Evolutionary conservation across 2,329 filamentous ascomycete genomes (phyloP), one percentile per base, ranked within the genome.

Genomic region (Saccharata proteae): DNA sequence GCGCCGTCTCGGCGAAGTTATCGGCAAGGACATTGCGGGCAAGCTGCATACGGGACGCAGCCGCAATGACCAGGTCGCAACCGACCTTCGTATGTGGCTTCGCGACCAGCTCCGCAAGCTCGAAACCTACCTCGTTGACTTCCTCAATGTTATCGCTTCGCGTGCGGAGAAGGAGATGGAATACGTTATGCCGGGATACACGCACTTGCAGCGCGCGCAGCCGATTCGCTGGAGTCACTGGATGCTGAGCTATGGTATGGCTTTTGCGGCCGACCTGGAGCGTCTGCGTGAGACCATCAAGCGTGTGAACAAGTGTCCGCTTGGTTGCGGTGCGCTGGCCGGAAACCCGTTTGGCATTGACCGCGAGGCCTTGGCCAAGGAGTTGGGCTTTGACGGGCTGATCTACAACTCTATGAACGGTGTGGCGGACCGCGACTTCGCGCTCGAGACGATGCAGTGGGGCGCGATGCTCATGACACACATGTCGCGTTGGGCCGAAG

Each of bases 21-120:
- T 93, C 40, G 83, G 85, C 47, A 86, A 80, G 55, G 73, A 85
- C 16, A 75, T 80, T 35, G 83, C 78, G 1, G 84, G 86, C 15
- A 93, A 93, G 63, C 71, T 93, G 36, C 86, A 93, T 59, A 93
- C 85, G n/a, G 64, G 64, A 25, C 77, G 86, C 31, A 86, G 79
- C 54, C 72, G 85, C 44, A 93, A 93, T 49, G 85, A 94, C 59
- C 85, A 93, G 59, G 75, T 93, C 35, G 84, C 77, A 28, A 86
- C 79, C 14, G 84, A 93, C 48, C 88, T 93, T 80, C 77, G 84
- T 38, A 64, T 93, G 54, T 94, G 84, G 84, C 60, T 93, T 40
- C 70, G 83, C 25, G 77, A 86, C 41, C 69, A 80, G 59, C 62
- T 93, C 36, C 68, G 67, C 35, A 64, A 65, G 40, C 72, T 93